Conservation (phyloP, 179 eudicot genomes). For the Spinacia oleracea region DNA sequence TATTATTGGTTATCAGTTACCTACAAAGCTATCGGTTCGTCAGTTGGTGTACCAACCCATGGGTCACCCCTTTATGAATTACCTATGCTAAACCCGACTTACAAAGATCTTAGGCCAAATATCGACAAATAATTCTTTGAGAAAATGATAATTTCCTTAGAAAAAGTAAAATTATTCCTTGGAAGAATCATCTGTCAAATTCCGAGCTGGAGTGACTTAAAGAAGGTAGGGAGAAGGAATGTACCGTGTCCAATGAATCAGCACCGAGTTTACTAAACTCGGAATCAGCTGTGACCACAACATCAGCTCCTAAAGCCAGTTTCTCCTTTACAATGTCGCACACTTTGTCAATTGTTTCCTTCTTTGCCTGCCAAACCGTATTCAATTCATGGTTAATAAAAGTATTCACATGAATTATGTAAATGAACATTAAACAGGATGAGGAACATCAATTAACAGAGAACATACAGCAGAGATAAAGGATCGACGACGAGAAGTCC, state of each 20-base stretch:
- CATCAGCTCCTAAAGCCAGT: constrained; percentile 7
- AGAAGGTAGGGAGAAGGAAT: background rate
- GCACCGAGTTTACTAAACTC: constrained; percentile 30
- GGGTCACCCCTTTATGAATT: too few species aligned
- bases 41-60: too few species aligned
- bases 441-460: background rate
- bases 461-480: constrained; percentile 12
- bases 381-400: background rate
- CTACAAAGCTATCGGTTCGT: too few species aligned
- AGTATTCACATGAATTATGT: background rate
- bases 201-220: too few species aligned
- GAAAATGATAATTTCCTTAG: too few species aligned
- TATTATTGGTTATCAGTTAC: too few species aligned
- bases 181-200: too few species aligned
- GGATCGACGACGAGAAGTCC: background rate
- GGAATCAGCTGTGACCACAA: constrained; percentile 28
- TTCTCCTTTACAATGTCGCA: constrained; percentile 11
- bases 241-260: constrained; percentile 36
- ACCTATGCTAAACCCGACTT: too few species aligned
- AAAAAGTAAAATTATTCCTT: too few species aligned
- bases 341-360: constrained; percentile 18
- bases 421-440: background rate
- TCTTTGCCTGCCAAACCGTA: constrained; percentile 5
- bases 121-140: too few species aligned
- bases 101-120: too few species aligned